phyloP scores from a whole-genome alignment of 1,139 yeast species.

The Pichia sp. region DNA sequence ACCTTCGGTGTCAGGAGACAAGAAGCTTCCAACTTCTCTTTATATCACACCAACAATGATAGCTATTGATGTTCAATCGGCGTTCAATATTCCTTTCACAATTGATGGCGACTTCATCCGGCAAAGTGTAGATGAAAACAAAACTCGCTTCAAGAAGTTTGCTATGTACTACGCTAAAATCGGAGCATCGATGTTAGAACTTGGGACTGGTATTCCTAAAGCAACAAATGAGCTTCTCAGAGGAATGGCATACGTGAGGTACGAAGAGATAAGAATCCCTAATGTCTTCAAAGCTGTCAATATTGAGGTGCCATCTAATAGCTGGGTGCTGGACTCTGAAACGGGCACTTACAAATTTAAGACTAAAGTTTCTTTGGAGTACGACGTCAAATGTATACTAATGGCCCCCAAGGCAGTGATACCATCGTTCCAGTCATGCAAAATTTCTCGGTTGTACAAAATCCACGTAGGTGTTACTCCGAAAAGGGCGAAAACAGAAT shows the following conservation, averaged over 20 bases:
- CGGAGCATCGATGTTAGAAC: slow-evolving; percentile 1
- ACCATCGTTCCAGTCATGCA: slow-evolving; percentile 16
- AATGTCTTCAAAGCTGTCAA: slow-evolving; percentile 3
- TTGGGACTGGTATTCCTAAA: slow-evolving; percentile 12
- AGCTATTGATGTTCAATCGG: slow-evolving; percentile 18
- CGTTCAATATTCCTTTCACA: slow-evolving; percentile 21
- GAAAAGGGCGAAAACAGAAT: not conserved
- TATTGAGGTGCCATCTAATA: not conserved
- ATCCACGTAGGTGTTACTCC: slow-evolving; percentile 1
- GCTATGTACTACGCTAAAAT: slow-evolving; percentile 11
- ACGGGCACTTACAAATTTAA: not conserved
- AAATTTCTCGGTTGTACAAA: slow-evolving; percentile 12
- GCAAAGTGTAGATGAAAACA: slow-evolving; percentile 1
- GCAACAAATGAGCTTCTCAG: slow-evolving; percentile 1
- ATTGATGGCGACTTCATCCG: slow-evolving; percentile 20
- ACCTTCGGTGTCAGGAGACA: not conserved
- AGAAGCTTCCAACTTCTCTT: slow-evolving; percentile 17
- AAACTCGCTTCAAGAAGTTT: slow-evolving; percentile 3
- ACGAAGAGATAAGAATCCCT: slow-evolving; percentile 6
- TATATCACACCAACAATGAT: slow-evolving; percentile 15
- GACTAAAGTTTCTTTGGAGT: not conserved
- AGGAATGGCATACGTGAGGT: slow-evolving; percentile 9
- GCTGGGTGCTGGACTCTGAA: slow-evolving; percentile 7
- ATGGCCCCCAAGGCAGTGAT: slow-evolving; percentile 8
- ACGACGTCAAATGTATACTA: not conserved